phyloP scores from a whole-genome alignment of 331 rosid genomes.

The Saraca asoca region DNA sequence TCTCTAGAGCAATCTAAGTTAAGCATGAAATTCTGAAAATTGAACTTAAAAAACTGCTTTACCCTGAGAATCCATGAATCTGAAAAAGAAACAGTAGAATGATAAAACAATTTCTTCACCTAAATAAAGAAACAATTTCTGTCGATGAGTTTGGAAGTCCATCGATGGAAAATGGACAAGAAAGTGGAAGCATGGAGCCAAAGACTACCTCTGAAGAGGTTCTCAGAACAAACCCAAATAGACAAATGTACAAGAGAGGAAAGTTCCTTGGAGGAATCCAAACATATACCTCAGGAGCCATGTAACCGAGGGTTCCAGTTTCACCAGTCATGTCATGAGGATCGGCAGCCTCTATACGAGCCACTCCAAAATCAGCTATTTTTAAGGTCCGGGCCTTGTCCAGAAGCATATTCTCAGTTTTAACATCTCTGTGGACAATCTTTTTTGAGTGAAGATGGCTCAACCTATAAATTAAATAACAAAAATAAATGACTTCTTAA shows the following conservation, averaged over 20 bases:
- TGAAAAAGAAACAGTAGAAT: not conserved
- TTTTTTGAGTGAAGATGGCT: constrained; percentile 89
- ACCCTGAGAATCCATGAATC: not conserved
- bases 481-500: too few relatives aligned
- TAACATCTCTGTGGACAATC: constrained; percentile 97
- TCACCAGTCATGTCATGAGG: constrained; percentile 99
- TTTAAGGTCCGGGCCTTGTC: constrained; percentile 88
- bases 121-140: too few relatives aligned
- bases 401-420: constrained; percentile 97
- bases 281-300: constrained; percentile 96
- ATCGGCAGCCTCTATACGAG: constrained; percentile 97
- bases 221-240: too few relatives aligned
- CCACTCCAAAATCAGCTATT: constrained; percentile 97
- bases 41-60: not conserved
- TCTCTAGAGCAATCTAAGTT: not conserved
- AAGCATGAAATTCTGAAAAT: not conserved
- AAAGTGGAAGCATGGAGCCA: not conserved
- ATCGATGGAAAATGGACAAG: too few relatives aligned
- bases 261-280: too few relatives aligned
- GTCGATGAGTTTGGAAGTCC: too few relatives aligned
- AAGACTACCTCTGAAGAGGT: not conserved
- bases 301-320: constrained; percentile 98
- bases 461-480: too few relatives aligned
- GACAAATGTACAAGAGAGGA: not conserved
- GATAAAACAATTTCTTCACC: not conserved